Evolutionary conservation across 139 green algal species (phyloP), one percentile per base, ranked within the genome.

Genomic region (Tetraselmis chui): DNA sequence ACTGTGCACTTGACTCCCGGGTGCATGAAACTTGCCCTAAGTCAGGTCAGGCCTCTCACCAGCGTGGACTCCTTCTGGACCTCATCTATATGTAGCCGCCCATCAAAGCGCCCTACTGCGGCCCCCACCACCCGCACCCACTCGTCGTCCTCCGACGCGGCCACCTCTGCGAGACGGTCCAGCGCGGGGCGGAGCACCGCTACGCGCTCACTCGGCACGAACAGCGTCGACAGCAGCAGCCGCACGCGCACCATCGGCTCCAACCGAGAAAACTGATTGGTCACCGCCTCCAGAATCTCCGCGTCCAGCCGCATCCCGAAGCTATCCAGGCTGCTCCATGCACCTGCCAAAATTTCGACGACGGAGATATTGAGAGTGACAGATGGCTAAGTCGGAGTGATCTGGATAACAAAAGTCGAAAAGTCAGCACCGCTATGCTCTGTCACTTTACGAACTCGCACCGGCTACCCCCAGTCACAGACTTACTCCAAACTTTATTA

Each of bases 161-260:
- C 81, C 31, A 32, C 75, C 75, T 27, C 75, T 24, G 75, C 81
- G 26, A 84, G 75, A 23, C 28, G 1, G 23, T 26, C n/a, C 31
- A 84, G 81, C 74, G 59, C 32, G 5, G 29, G 45, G 26, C n/a
- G 28, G 31, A 84, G 81, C 75, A 76, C 67, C 1, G 81, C 32
- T 2, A 28, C 32, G 30, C 29, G 29, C 1, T 30, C 59, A 1
- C 24, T 1, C 1, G 81, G 81, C 75, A 84, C 23, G 45, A 84
- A 58, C 28, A n/a, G 27, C 67, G 67, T 80, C 1, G 59, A 30
- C 26, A 84, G 30, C 28, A 84, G 75, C 59, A 84, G 74, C 24
- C 81, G 75, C 29, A 84, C 81, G 29, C 79, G 76, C 30, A 84
- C 81, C 30, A 84, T 76, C 59, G 79, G 74, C 31, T 84, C 81